Conservation (phyloP, 1,284 basidiomycete species). For the Naganishia sp. region DNA sequence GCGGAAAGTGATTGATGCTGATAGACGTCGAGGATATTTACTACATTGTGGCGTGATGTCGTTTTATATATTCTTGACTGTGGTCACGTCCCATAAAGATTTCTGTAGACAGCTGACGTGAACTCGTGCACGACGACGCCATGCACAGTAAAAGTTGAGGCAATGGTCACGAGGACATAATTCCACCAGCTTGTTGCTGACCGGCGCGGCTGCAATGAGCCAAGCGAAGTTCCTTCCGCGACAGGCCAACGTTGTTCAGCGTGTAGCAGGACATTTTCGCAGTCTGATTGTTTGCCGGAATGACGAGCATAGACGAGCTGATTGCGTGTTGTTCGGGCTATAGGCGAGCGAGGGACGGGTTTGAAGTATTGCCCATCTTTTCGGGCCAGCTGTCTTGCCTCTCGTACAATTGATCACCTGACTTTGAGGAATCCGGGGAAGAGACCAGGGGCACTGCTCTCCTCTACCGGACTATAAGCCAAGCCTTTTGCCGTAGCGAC, state of each 20-base stretch:
- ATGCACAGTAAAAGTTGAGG: not conserved
- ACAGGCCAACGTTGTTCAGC: not conserved
- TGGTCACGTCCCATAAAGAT: not conserved
- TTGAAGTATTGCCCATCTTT: not conserved
- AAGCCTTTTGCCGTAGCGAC: not conserved
- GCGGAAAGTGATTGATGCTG: not conserved
- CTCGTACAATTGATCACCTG: not conserved
- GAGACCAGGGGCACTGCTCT: not conserved
- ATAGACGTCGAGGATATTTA: not conserved
- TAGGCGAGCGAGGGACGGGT: not conserved
- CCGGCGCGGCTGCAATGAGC: not conserved
- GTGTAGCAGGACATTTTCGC: not conserved
- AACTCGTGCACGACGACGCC: not conserved
- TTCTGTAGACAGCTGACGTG: not conserved
- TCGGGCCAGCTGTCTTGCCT: not conserved
- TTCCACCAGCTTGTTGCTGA: not conserved
- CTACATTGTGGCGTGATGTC: too few relatives aligned
- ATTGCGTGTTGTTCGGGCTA: not conserved
- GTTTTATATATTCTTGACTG: too few relatives aligned
- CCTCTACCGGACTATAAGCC: not conserved
- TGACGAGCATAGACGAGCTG: not conserved
- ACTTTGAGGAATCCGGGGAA: not conserved
- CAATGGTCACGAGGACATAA: conserved; percentile 5
- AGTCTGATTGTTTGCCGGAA: not conserved
- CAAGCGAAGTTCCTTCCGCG: not conserved